Evolutionary conservation across 257 asterid genomes (phyloP).

Genomic region (Nicotiana benthamiana): DNA sequence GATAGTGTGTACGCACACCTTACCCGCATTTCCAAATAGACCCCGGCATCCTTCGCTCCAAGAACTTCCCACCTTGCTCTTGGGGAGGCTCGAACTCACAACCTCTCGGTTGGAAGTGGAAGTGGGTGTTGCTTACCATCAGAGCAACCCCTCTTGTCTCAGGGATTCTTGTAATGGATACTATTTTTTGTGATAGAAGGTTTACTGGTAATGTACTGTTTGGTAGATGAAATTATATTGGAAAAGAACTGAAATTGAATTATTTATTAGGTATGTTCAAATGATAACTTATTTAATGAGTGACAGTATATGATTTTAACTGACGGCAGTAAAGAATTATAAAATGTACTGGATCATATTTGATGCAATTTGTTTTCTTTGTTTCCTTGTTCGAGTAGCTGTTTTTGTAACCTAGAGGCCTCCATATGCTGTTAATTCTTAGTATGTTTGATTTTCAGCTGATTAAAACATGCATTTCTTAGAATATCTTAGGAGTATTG

Average conservation of each 20-base stretch:
- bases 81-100: too few species aligned
- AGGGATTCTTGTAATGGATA: background rate
- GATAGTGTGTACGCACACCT: too few species aligned
- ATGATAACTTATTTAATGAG: background rate
- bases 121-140: too few species aligned
- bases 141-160: too few species aligned
- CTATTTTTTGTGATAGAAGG: background rate
- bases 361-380: background rate
- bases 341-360: background rate
- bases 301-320: background rate
- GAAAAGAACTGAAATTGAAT: background rate
- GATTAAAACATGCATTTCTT: background rate
- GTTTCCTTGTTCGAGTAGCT: background rate
- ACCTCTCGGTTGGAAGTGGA: too few species aligned
- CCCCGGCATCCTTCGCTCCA: too few species aligned
- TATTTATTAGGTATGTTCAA: background rate
- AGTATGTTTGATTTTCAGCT: background rate
- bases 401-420: background rate
- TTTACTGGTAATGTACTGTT: background rate
- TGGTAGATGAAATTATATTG: background rate
- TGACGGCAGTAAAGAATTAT: background rate
- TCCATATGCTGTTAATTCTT: background rate
- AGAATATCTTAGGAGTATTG: background rate
- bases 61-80: too few species aligned
- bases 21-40: too few species aligned